phyloP scores from a whole-genome alignment of 805 yeast genomes.

The Saccharomycopsis microspora region DNA sequence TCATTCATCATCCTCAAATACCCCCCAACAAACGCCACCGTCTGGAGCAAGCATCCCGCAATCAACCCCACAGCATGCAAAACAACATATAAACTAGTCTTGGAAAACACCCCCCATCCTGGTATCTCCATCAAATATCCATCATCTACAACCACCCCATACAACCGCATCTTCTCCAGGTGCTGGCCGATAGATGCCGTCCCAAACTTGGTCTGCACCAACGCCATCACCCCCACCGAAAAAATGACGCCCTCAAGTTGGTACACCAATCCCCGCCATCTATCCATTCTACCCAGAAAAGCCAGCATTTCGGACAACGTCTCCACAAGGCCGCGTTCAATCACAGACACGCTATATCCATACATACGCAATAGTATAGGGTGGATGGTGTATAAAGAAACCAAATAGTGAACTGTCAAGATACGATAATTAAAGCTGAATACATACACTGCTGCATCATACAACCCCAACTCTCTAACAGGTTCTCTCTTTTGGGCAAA shows the following conservation, averaged over 20 bases:
- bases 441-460: background rate
- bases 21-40: background rate
- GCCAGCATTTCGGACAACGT: background rate
- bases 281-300: no score
- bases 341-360: background rate
- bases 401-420: background rate
- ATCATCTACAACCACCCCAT: no score
- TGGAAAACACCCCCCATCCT: background rate
- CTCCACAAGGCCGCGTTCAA: background rate
- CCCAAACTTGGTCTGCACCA: no score
- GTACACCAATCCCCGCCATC: no score
- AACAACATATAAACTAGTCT: background rate
- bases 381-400: background rate
- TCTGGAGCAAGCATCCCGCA: background rate
- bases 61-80: background rate
- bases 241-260: no score
- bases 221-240: no score
- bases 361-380: background rate
- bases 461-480: background rate
- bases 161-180: background rate
- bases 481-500: no score
- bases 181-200: background rate
- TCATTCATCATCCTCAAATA: constrained; percentile 23
- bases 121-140: background rate
- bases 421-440: background rate